phyloP scores from a whole-genome alignment of 352 stramenopile species.

The Halophytophthora batemanensis region DNA sequence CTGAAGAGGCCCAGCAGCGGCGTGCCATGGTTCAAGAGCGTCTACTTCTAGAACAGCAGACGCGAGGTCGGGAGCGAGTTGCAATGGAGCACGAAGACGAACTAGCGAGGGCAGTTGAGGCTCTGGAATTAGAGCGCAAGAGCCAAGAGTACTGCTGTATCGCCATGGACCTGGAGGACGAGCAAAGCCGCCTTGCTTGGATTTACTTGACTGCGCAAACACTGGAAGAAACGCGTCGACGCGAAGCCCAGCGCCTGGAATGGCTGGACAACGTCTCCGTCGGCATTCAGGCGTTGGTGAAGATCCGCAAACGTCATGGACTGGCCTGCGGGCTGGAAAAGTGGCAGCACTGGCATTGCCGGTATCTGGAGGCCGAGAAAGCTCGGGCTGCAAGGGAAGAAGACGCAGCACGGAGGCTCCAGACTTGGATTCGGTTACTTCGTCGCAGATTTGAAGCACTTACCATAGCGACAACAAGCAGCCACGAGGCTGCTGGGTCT shows the following conservation, averaged over 20 bases:
- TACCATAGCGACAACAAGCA: constrained; percentile 4
- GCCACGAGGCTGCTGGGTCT: constrained; percentile 6
- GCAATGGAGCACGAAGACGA: constrained; percentile 39
- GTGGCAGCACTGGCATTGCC: constrained; percentile 11
- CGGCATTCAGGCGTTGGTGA: constrained; percentile 9
- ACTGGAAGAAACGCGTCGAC: constrained; percentile 3
- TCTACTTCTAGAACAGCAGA: constrained; percentile 14
- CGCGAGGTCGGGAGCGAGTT: constrained; percentile 16
- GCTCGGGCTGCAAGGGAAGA: background rate
- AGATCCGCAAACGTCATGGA: constrained; percentile 3
- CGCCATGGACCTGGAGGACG: constrained; percentile 19
- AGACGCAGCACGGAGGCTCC: constrained; percentile 19
- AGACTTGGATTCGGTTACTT: constrained; percentile 21
- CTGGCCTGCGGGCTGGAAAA: constrained; percentile 2
- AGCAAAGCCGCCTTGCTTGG: constrained; percentile 15
- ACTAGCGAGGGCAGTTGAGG: constrained; percentile 4
- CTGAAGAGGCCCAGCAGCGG: constrained; percentile 36
- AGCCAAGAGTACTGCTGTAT: constrained; percentile 1
- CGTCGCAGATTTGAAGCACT: constrained; percentile 3
- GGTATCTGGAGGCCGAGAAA: constrained; percentile 4
- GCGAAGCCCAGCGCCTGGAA: constrained; percentile 2
- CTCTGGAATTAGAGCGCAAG: constrained; percentile 2
- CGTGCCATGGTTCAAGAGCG: constrained; percentile 24
- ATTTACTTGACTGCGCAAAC: constrained; percentile 4
- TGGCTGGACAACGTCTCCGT: constrained; percentile 3